A percentile compares a stretch with the other conserved stretches of the same genome.
phyloP scores from a whole-genome alignment of 2,329 filamentous ascomycete species.

The Aspergillus viridinutans region DNA sequence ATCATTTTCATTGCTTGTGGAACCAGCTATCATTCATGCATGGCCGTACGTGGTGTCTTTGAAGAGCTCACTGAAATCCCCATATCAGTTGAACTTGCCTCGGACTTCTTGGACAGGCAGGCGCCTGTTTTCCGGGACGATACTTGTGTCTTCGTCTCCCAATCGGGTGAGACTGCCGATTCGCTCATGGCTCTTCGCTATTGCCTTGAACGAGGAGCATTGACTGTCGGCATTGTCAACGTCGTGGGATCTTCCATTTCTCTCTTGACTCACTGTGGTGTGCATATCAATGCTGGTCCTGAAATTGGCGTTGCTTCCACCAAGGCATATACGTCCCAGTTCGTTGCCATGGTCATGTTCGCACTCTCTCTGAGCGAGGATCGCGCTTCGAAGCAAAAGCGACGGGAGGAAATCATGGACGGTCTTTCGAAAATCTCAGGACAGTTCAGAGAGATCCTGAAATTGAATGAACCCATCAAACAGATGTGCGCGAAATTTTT shows the following conservation, averaged over 20 bases:
- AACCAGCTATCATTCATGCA: slow-evolving; percentile 98
- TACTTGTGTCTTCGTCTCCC: slow-evolving; percentile 97
- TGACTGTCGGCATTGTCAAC: slow-evolving; percentile 98
- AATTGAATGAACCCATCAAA: slow-evolving; percentile 92
- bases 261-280: slow-evolving; percentile 97
- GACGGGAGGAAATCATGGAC: slow-evolving; percentile 93
- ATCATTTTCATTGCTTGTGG: slow-evolving; percentile 99
- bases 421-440: slow-evolving; percentile 80
- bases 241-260: slow-evolving; percentile 98
- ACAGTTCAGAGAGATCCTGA: slow-evolving; percentile 88
- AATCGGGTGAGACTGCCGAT: slow-evolving; percentile 97
- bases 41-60: slow-evolving; percentile 97
- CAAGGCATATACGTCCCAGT: slow-evolving; percentile 99
- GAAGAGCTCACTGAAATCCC: slow-evolving; percentile 98
- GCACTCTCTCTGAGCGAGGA: slow-evolving; percentile 94
- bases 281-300: slow-evolving; percentile 97
- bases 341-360: slow-evolving; percentile 99
- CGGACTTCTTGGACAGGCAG: slow-evolving; percentile 94
- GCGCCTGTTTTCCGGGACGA: slow-evolving; percentile 99
- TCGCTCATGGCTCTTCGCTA: slow-evolving; percentile 95
- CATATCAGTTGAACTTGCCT: slow-evolving; percentile 93
- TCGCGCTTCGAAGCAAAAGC: slow-evolving; percentile 86
- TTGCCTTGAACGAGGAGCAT: slow-evolving; percentile 93
- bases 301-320: slow-evolving; percentile 99
- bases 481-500: slow-evolving; percentile 85